Evolutionary conservation across 306 rosid genomes (phyloP).

Genomic region (Pyrus pyrifolia): DNA sequence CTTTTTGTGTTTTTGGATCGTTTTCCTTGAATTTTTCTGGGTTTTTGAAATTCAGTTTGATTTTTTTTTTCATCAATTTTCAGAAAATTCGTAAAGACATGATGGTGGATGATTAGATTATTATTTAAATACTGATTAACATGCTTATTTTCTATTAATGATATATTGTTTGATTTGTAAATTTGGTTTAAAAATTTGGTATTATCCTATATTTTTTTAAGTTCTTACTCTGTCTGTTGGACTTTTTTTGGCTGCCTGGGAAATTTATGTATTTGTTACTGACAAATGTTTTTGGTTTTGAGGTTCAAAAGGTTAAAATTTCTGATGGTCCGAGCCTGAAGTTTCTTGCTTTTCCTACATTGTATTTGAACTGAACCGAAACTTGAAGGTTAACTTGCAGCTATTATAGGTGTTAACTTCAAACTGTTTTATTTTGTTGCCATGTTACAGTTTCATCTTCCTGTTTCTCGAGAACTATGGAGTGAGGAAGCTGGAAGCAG

Average conservation of each 20-base stretch:
- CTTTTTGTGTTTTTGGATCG: not conserved
- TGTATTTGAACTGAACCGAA: not conserved
- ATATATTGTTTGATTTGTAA: no score
- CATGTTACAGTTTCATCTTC: conserved; percentile 68
- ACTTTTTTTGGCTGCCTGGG: not conserved
- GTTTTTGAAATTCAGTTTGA: not conserved
- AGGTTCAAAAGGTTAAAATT: not conserved
- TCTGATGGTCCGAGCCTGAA: not conserved
- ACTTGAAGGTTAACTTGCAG: not conserved
- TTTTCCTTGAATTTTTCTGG: not conserved
- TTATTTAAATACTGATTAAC: no score
- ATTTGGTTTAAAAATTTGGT: no score
- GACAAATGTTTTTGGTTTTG: not conserved
- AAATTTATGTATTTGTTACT: not conserved
- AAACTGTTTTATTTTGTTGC: conserved; percentile 4
- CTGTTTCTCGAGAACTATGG: conserved; percentile 95
- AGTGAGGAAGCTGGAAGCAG: conserved; percentile 91
- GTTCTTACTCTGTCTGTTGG: not conserved
- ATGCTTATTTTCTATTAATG: no score
- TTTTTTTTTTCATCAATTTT: not conserved
- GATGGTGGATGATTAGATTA: no score
- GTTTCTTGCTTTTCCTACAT: not conserved
- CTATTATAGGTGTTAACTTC: not conserved
- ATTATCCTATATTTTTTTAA: not conserved
- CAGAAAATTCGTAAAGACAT: not conserved